A percentile compares a stretch with the other conserved stretches of the same genome.
These are phyloP conservation scores for Brassica juncea DNA, from an alignment of 345 rosid genomes.

Conservation along the genomic window DNA sequence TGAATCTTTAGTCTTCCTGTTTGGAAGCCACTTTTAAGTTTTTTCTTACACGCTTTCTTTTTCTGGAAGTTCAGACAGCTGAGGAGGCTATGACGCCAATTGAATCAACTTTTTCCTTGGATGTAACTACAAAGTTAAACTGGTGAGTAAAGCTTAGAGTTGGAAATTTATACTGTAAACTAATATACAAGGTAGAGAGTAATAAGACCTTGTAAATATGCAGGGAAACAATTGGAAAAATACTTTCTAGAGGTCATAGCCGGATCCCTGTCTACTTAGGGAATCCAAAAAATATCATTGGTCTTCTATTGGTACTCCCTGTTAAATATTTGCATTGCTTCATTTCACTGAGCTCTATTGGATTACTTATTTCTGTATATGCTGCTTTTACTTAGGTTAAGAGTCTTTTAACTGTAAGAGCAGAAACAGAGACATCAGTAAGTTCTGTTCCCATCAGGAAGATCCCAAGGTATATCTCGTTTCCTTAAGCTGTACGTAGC, in stretches of 20 bases:
- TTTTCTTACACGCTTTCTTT: conserved; percentile 10
- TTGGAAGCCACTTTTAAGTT: not conserved
- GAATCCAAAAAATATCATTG: conserved; percentile 70
- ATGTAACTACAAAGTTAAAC: conserved; percentile 74
- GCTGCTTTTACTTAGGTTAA: conserved; percentile 53
- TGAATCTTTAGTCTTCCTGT: not conserved
- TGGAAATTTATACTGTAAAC: not conserved
- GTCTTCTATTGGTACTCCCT: conserved; percentile 66
- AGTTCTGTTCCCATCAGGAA: conserved; percentile 80
- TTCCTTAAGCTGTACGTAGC: not conserved
- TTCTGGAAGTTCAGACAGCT: conserved; percentile 59
- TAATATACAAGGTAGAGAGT: not conserved
- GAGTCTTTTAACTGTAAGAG: conserved; percentile 75
- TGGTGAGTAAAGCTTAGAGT: conserved; percentile 53
- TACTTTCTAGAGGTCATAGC: conserved; percentile 79
- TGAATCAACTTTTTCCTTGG: conserved; percentile 83
- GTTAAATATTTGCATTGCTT: conserved; percentile 12
- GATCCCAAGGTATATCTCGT: conserved; percentile 60
- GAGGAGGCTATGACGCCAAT: conserved; percentile 91
- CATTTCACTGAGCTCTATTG: conserved; percentile 16
- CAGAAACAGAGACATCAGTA: conserved; percentile 78
- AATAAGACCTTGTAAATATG: conserved; percentile 22
- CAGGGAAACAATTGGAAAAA: conserved; percentile 87
- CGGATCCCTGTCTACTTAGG: conserved; percentile 77
- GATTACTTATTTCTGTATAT: conserved; percentile 4